A percentile compares a stretch with the other conserved stretches of the same genome.
Evolutionary conservation across 371 early-diverging fungal genomes (phyloP).

Genomic region (Mortierella sp.): DNA sequence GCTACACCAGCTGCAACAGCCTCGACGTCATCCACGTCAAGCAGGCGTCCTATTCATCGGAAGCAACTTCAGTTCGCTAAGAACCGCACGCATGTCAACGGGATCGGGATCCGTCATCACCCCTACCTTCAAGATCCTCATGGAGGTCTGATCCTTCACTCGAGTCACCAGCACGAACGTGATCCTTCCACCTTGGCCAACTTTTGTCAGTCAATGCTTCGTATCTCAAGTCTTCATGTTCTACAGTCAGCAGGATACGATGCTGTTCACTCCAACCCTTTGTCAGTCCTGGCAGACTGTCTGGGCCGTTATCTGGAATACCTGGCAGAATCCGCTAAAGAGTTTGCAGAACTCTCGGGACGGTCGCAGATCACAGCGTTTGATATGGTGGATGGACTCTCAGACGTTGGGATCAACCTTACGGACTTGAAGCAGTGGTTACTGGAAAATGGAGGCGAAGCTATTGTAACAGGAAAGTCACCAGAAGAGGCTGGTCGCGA

Average conservation of each 20-base stretch:
- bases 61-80: slow-evolving; percentile 26
- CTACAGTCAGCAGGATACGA: slow-evolving; percentile 52
- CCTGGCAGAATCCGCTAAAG: slow-evolving; percentile 50
- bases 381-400: slow-evolving; percentile 41
- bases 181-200: slow-evolving; percentile 39
- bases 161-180: slow-evolving; percentile 34
- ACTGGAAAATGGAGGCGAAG: slow-evolving; percentile 36
- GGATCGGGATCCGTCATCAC: slow-evolving; percentile 8
- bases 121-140: slow-evolving; percentile 12
- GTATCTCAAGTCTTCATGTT: slow-evolving; percentile 44
- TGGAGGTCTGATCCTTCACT: slow-evolving; percentile 11
- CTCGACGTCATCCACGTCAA: slow-evolving; percentile 6
- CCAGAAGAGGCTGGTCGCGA: neutral
- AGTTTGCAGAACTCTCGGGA: slow-evolving; percentile 49
- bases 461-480: neutral
- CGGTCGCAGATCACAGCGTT: slow-evolving; percentile 46
- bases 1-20: neutral
- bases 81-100: slow-evolving; percentile 11
- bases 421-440: slow-evolving; percentile 40
- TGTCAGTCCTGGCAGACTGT: slow-evolving; percentile 45
- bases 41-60: slow-evolving; percentile 31
- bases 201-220: slow-evolving; percentile 52
- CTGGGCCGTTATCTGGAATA: slow-evolving; percentile 38
- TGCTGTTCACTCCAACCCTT: slow-evolving; percentile 42
- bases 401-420: slow-evolving; percentile 40